These are phyloP conservation scores for Pulicaria dysenterica DNA, from an alignment of 129 eudicot genomes.

Conservation along the genomic window DNA sequence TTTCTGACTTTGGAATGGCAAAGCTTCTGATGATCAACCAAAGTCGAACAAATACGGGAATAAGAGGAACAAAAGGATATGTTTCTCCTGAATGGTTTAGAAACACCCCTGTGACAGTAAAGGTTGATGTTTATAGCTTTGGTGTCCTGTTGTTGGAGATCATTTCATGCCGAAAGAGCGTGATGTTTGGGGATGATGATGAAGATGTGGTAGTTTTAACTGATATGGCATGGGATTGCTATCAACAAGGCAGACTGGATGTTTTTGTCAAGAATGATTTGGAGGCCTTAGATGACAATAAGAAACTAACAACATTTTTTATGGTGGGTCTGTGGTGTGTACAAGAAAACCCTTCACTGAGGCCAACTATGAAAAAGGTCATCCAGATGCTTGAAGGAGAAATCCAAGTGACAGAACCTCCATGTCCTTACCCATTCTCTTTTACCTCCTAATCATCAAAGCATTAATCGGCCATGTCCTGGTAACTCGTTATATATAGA, in stretches of 20 bases:
- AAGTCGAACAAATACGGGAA: conserved; percentile 42
- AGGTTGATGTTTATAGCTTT: conserved; percentile 64
- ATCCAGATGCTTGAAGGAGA: conserved; percentile 62
- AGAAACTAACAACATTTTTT: conserved; percentile 38
- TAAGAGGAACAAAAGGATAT: conserved; percentile 66
- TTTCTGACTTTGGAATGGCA: conserved; percentile 65
- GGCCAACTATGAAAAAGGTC: conserved; percentile 57
- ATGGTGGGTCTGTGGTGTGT: conserved; percentile 65
- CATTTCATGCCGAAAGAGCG: conserved; percentile 40
- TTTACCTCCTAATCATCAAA: not conserved
- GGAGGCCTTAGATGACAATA: conserved; percentile 22
- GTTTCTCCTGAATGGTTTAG: conserved; percentile 71
- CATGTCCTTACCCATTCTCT: conserved; percentile 32
- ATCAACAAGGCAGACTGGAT: conserved; percentile 23
- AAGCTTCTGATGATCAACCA: conserved; percentile 52
- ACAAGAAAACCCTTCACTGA: conserved; percentile 47
- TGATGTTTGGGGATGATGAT: conserved; percentile 3
- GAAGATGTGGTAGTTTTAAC: conserved; percentile 20
- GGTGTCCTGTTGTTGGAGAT: conserved; percentile 56
- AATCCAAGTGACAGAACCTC: conserved; percentile 41
- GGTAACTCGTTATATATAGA: conserved; percentile 9
- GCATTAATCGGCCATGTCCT: not conserved
- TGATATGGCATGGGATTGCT: conserved; percentile 61
- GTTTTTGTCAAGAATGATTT: conserved; percentile 35
- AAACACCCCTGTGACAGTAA: conserved; percentile 37